Percentiles rank a stretch among this genome's conserved stretches.
phyloP scores from a whole-genome alignment of 208 protist species.

The Leptomonas seymouri region DNA sequence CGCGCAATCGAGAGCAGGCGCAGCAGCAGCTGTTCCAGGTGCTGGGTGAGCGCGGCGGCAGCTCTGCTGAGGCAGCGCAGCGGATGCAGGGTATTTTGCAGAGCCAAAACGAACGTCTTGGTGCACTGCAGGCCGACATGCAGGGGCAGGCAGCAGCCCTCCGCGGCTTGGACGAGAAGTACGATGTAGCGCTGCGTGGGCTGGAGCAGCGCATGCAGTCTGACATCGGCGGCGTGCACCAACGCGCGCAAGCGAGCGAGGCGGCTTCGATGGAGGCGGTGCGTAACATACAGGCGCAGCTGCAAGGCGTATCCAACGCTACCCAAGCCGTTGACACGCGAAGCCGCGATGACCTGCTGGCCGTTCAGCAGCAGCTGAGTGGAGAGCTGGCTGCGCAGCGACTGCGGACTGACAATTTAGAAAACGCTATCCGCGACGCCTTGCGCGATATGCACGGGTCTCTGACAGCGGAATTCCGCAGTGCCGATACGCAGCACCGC shows the following conservation, averaged over 20 bases:
- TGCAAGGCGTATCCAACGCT: slow-evolving; percentile 44
- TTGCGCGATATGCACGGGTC: slow-evolving; percentile 64
- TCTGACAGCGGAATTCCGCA: slow-evolving; percentile 53
- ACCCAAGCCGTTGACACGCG: slow-evolving; percentile 63
- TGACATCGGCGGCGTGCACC: slow-evolving; percentile 48
- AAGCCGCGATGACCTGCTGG: slow-evolving; percentile 47
- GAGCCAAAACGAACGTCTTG: slow-evolving; percentile 53
- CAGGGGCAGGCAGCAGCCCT: slow-evolving; percentile 48
- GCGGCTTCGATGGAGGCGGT: slow-evolving; percentile 48
- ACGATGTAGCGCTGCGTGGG: slow-evolving; percentile 43
- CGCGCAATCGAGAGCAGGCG: slow-evolving; percentile 43
- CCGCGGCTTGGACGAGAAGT: slow-evolving; percentile 55
- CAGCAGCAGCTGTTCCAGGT: slow-evolving; percentile 52
- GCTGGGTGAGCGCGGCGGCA: slow-evolving; percentile 34
- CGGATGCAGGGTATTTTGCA: slow-evolving; percentile 33
- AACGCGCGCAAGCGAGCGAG: slow-evolving; percentile 62
- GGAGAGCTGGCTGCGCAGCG: slow-evolving; percentile 41
- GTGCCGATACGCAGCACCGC: slow-evolving; percentile 28
- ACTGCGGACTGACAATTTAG: slow-evolving; percentile 57
- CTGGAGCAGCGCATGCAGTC: slow-evolving; percentile 73
- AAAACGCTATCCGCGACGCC: slow-evolving; percentile 52
- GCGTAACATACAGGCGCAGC: slow-evolving; percentile 44
- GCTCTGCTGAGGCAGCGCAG: slow-evolving; percentile 22
- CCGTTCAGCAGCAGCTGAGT: slow-evolving; percentile 59
- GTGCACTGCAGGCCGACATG: slow-evolving; percentile 55